A percentile compares a stretch with the other conserved stretches of the same genome.
phyloP scores from a whole-genome alignment of 441 rosid species.

The Pelargonium cotyledonis region DNA sequence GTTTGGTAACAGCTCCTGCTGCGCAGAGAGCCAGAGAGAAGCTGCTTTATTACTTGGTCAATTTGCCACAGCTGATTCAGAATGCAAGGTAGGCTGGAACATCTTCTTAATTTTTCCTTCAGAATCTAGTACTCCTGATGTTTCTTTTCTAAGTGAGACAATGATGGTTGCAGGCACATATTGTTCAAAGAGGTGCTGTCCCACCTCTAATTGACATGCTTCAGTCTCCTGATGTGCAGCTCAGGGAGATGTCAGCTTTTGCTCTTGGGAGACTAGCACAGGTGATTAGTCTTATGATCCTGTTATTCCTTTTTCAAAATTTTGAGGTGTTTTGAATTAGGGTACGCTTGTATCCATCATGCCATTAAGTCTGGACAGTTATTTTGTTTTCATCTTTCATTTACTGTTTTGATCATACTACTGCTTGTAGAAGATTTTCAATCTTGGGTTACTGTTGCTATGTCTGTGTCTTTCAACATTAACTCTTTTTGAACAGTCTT shows the following conservation, averaged over 20 bases:
- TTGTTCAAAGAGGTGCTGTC: conserved; percentile 67
- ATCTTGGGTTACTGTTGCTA: no score
- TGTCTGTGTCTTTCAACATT: no score
- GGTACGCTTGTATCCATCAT: no score
- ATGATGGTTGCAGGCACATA: conserved; percentile 48
- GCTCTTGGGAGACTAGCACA: conserved; percentile 72
- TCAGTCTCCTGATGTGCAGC: conserved; percentile 49
- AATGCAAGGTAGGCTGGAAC: conserved; percentile 46
- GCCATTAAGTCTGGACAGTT: no score
- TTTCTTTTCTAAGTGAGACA: conserved; percentile 8
- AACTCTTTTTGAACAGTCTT: not conserved
- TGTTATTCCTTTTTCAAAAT: not conserved
- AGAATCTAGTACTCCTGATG: not conserved
- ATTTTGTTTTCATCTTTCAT: no score
- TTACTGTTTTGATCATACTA: no score
- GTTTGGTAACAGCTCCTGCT: conserved; percentile 38
- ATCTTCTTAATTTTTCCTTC: conserved; percentile 4
- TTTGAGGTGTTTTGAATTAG: no score
- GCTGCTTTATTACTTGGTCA: conserved; percentile 67
- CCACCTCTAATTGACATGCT: conserved; percentile 60
- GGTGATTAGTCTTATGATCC: conserved; percentile 29
- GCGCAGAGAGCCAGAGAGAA: conserved; percentile 65
- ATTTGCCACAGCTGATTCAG: conserved; percentile 72
- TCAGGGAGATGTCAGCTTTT: conserved; percentile 70
- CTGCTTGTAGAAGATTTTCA: no score